phyloP scores from a whole-genome alignment of 805 yeast genomes.

The Wickerhamiella domercqiae region DNA sequence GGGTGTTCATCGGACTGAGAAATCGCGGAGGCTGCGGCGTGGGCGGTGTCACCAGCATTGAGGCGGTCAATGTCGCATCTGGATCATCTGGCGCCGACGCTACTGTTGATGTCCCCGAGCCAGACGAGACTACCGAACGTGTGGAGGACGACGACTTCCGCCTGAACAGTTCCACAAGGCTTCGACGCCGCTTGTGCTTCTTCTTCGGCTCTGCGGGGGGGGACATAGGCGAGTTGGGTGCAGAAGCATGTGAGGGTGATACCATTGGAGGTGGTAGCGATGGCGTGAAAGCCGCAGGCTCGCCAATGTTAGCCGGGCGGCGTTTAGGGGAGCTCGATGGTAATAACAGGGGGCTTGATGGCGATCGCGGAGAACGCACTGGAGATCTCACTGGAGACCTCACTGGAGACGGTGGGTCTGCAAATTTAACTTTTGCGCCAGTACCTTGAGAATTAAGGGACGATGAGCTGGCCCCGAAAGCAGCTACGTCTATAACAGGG shows the following conservation, averaged over 20 bases:
- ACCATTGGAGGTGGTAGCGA: slow-evolving; percentile 1
- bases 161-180: slow-evolving; percentile 11
- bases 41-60: slow-evolving; percentile 3
- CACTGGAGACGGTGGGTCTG: background rate
- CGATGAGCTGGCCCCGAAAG: background rate
- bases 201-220: background rate
- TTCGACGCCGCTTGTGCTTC: background rate
- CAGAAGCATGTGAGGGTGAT: background rate
- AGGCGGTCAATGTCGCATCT: background rate
- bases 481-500: background rate
- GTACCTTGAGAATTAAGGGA: background rate
- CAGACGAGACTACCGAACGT: background rate
- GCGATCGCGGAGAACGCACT: background rate
- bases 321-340: too few relatives aligned
- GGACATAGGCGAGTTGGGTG: too few relatives aligned
- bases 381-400: background rate
- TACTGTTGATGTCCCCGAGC: slow-evolving; percentile 1
- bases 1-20: slow-evolving; percentile 5
- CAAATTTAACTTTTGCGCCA: background rate
- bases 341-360: too few relatives aligned
- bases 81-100: background rate
- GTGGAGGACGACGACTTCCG: slow-evolving; percentile 3
- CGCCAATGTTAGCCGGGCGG: background rate
- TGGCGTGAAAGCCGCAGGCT: slow-evolving; percentile 2
- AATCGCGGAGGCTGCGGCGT: slow-evolving; percentile 4